phyloP scores from a whole-genome alignment of 306 rosid genomes.

The Dalbergia cochinchinensis region DNA sequence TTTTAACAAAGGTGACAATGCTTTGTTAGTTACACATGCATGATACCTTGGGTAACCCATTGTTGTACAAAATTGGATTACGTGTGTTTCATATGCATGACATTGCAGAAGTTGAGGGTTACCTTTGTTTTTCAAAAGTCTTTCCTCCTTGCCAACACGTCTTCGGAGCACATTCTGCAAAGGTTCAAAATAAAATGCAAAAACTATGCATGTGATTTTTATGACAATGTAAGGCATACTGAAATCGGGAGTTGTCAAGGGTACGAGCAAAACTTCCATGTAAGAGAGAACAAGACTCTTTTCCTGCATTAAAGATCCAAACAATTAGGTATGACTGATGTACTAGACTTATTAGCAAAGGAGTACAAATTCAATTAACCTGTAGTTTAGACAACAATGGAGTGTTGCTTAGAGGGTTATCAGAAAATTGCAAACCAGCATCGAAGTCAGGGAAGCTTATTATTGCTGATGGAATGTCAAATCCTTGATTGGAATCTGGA shows the following conservation, averaged over 20 bases:
- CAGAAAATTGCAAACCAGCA: constrained; percentile 61
- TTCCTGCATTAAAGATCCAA: constrained; percentile 63
- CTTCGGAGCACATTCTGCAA: constrained; percentile 84
- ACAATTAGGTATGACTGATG: constrained; percentile 22
- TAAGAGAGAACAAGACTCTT: constrained; percentile 71
- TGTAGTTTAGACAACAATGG: constrained; percentile 77
- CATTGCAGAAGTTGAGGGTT: constrained; percentile 15
- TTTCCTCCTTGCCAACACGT: constrained; percentile 88
- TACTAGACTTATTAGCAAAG: constrained; percentile 1
- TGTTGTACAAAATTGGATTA: constrained; percentile 8
- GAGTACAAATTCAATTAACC: constrained; percentile 53
- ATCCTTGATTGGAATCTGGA: constrained; percentile 96
- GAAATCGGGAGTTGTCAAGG: constrained; percentile 95
- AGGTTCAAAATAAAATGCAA: constrained; percentile 88
- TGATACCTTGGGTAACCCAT: not conserved
- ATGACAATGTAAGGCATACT: constrained; percentile 98
- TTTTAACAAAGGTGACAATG: not conserved
- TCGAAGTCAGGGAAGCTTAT: constrained; percentile 82
- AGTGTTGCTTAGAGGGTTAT: constrained; percentile 57
- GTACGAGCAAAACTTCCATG: constrained; percentile 89
- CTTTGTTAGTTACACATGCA: not conserved
- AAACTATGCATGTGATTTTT: constrained; percentile 90
- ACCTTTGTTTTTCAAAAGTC: constrained; percentile 73
- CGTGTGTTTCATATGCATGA: not conserved
- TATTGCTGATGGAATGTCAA: constrained; percentile 94